Evolutionary conservation across 2,329 filamentous ascomycete genomes (phyloP).

Genomic region (Beauveria sp.): DNA sequence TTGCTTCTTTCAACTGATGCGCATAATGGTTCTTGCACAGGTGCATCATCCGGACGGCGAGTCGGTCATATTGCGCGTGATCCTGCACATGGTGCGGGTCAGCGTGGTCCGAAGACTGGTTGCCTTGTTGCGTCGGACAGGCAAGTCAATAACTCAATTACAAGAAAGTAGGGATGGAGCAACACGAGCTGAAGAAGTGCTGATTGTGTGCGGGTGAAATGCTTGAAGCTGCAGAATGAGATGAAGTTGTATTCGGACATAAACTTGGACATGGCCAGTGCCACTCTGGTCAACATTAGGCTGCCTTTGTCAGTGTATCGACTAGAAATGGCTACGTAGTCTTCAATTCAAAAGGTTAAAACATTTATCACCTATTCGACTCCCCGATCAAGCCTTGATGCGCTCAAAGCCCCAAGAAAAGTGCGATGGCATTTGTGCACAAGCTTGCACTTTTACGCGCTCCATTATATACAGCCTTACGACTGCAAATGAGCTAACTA

Average conservation of each 20-base stretch:
- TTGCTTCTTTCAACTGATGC: not conserved
- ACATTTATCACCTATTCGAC: too few relatives aligned
- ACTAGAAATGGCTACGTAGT: too few relatives aligned
- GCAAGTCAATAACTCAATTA: not conserved
- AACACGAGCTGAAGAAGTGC: not conserved
- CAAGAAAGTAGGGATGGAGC: not conserved
- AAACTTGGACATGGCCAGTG: too few relatives aligned
- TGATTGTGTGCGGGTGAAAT: not conserved
- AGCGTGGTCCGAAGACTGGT: not conserved
- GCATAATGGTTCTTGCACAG: not conserved
- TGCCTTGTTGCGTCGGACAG: not conserved
- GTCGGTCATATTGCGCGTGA: not conserved
- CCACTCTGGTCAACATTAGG: too few relatives aligned
- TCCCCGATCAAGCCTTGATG: too few relatives aligned
- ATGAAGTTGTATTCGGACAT: not conserved
- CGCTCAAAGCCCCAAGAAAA: too few relatives aligned
- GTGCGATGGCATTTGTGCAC: too few relatives aligned
- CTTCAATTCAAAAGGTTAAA: too few relatives aligned
- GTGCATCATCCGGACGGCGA: not conserved
- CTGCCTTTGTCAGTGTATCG: too few relatives aligned
- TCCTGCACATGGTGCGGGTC: not conserved
- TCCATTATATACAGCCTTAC: too few relatives aligned
- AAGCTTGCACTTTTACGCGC: too few relatives aligned
- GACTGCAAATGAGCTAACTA: too few relatives aligned
- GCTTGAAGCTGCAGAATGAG: not conserved